These are phyloP conservation scores for Pseudogymnoascus sp. DNA, from an alignment of 2,329 filamentous ascomycete species.

Conservation along the genomic window DNA sequence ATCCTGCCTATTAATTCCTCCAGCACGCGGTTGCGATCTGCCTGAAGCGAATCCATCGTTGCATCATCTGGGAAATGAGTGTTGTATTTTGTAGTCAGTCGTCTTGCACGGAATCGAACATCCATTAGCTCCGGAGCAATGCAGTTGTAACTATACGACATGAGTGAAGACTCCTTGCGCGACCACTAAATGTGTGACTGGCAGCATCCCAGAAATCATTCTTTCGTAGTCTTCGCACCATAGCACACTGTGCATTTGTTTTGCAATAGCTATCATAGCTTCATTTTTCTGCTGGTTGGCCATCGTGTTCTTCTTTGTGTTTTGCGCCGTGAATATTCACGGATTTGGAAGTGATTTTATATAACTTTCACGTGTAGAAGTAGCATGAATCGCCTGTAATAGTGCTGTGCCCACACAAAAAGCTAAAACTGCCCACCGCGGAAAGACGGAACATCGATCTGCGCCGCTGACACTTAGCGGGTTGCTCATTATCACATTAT, in stretches of 20 bases:
- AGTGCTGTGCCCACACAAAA: too few relatives aligned
- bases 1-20: constrained; percentile 41
- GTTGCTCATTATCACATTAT: too few relatives aligned
- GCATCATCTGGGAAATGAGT: constrained; percentile 43
- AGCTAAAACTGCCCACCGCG: too few relatives aligned
- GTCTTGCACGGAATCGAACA: constrained; percentile 46
- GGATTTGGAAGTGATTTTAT: too few relatives aligned
- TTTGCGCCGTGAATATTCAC: too few relatives aligned
- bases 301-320: not conserved
- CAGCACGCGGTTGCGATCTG: constrained; percentile 40
- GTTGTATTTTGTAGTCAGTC: constrained; percentile 51
- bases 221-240: constrained; percentile 55
- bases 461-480: too few relatives aligned
- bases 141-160: constrained; percentile 39
- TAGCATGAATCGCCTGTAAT: too few relatives aligned
- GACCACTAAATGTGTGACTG: too few relatives aligned
- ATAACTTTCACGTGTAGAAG: too few relatives aligned
- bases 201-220: constrained; percentile 58
- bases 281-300: not conserved
- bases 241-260: constrained; percentile 42
- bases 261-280: constrained; percentile 29
- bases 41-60: constrained; percentile 32
- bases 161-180: constrained; percentile 9
- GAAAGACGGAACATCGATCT: too few relatives aligned
- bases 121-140: constrained; percentile 40